Conservation (phyloP, 306 rosid genomes). For the Benincasa hispida region DNA sequence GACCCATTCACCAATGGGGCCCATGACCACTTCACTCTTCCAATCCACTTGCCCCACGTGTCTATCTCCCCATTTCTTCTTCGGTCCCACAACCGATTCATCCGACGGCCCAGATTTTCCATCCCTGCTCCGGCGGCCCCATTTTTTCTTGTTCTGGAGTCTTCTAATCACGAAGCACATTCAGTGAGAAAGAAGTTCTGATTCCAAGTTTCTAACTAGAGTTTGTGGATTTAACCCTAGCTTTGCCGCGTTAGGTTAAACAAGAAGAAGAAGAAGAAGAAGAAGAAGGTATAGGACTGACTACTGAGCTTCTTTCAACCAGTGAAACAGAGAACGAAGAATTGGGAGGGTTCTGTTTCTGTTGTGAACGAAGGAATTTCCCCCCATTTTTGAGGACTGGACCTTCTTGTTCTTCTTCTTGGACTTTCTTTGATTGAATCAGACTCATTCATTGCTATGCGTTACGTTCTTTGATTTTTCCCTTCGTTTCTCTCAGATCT, state of each 20-base stretch:
- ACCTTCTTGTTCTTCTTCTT: conserved; percentile 7
- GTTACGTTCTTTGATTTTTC: no score
- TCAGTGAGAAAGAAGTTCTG: no score
- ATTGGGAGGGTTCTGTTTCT: conserved; percentile 11
- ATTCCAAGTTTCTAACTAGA: conserved; percentile 27
- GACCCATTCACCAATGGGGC: neutral
- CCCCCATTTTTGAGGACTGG: neutral
- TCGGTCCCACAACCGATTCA: neutral
- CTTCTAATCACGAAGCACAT: no score
- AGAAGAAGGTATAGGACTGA: neutral
- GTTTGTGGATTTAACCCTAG: conserved; percentile 23
- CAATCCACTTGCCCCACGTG: conserved; percentile 46
- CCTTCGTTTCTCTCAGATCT: conserved; percentile 43
- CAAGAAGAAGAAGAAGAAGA: neutral
- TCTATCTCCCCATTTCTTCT: neutral
- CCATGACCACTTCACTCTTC: conserved; percentile 20
- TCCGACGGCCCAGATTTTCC: conserved; percentile 20
- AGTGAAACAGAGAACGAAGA: neutral
- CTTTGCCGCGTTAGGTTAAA: conserved; percentile 33
- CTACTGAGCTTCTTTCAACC: neutral
- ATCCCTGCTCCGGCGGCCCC: conserved; percentile 21
- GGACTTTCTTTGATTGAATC: neutral
- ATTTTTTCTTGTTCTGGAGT: conserved; percentile 36
- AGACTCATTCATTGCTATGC: neutral
- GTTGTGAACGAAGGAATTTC: conserved; percentile 16